Percentiles rank a stretch among this genome's conserved stretches.
Conservation (phyloP, 495 filamentous ascomycete species). For the Talaromyces nanjingensis region DNA sequence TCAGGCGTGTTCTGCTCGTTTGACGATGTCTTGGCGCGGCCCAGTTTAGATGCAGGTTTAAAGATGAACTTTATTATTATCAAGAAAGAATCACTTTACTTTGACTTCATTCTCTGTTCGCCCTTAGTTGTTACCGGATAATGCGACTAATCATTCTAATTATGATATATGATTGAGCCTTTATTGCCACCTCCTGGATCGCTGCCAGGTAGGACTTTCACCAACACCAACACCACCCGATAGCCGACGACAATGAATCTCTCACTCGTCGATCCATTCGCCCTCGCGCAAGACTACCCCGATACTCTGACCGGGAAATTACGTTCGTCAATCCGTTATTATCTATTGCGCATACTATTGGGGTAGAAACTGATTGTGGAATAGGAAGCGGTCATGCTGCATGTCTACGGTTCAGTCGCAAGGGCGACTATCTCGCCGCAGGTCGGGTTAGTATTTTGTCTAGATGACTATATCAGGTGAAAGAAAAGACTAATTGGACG, state of each 20-base stretch:
- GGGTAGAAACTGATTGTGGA: not conserved
- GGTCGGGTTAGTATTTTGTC: slow-evolving; percentile 56
- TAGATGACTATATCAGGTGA: slow-evolving; percentile 5
- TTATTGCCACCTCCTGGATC: slow-evolving; percentile 5
- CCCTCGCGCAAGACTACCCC: slow-evolving; percentile 90
- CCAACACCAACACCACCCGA: not conserved
- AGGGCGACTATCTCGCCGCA: slow-evolving; percentile 87
- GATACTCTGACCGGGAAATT: slow-evolving; percentile 81
- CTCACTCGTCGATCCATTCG: slow-evolving; percentile 69
- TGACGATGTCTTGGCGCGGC: slow-evolving; percentile 9
- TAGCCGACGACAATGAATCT: slow-evolving; percentile 58
- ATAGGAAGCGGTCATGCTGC: slow-evolving; percentile 58
- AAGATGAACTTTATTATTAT: not conserved
- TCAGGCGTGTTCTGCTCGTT: not conserved
- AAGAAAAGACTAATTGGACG: slow-evolving; percentile 10
- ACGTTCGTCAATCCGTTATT: slow-evolving; percentile 41
- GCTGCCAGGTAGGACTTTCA: slow-evolving; percentile 4
- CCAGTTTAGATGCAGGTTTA: not conserved
- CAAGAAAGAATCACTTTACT: not conserved
- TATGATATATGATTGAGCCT: slow-evolving; percentile 2
- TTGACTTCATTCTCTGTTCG: not conserved
- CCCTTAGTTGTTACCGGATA: not conserved
- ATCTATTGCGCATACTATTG: not conserved
- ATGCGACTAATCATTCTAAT: not conserved
- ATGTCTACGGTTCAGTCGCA: slow-evolving; percentile 82